Evolutionary conservation across 345 rosid species (phyloP).

Genomic region (Ailanthus altissimus): DNA sequence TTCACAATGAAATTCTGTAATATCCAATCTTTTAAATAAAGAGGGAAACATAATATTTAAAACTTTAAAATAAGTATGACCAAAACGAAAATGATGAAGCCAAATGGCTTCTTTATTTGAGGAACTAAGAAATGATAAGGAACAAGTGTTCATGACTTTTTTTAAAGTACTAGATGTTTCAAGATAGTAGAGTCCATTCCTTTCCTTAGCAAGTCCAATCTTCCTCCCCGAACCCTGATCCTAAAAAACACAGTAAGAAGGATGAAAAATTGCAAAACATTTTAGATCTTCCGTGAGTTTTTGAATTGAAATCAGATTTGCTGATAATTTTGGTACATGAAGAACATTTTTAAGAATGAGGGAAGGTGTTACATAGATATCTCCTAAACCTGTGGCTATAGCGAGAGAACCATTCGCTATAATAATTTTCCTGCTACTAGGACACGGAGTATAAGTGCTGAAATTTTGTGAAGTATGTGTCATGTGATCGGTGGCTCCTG

Average conservation of each 20-base stretch:
- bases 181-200: background rate
- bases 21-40: background rate
- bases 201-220: background rate
- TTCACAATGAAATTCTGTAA: background rate
- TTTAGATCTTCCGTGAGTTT: background rate
- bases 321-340: background rate
- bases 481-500: background rate
- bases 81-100: background rate
- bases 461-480: background rate
- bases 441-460: background rate
- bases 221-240: background rate
- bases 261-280: background rate
- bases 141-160: too few relatives aligned
- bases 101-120: background rate
- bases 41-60: conserved; percentile 1
- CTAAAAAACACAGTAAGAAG: background rate
- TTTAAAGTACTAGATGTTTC: too few relatives aligned
- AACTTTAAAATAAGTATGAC: background rate
- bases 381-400: background rate
- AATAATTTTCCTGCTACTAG: conserved; percentile 10
- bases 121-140: too few relatives aligned
- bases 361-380: background rate
- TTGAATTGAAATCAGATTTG: background rate
- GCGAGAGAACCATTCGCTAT: background rate
- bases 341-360: background rate